Percentiles rank a stretch among this genome's conserved stretches.
phyloP scores from a whole-genome alignment of 208 protist genomes.

The Crithidia thermophila region DNA sequence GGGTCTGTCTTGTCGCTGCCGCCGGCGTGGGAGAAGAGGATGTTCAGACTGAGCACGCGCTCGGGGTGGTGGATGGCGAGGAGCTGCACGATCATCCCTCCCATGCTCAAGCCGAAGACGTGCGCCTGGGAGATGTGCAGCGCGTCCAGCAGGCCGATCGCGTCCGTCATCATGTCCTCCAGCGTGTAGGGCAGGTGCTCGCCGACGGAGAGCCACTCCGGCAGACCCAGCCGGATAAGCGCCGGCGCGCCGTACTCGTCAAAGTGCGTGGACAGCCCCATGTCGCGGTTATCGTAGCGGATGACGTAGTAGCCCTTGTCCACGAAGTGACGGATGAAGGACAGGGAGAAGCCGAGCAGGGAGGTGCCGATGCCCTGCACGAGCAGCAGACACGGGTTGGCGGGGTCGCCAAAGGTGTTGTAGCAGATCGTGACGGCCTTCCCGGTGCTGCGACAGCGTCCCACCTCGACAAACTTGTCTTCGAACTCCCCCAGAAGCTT shows the following conservation, averaged over 20 bases:
- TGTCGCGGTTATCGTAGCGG: conserved; percentile 83
- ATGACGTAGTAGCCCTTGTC: conserved; percentile 68
- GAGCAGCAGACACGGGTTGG: conserved; percentile 67
- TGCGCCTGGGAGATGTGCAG: conserved; percentile 64
- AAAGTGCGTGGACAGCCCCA: conserved; percentile 63
- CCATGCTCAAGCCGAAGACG: conserved; percentile 77
- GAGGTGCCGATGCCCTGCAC: conserved; percentile 58
- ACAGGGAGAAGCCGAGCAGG: conserved; percentile 32
- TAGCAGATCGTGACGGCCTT: conserved; percentile 76
- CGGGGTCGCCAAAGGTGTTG: conserved; percentile 67
- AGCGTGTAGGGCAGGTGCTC: conserved; percentile 61
- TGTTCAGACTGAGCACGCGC: conserved; percentile 59
- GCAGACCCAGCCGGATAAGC: conserved; percentile 49
- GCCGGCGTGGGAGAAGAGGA: conserved; percentile 62
- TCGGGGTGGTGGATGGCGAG: conserved; percentile 62
- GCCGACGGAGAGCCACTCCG: conserved; percentile 48
- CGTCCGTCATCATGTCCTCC: conserved; percentile 75
- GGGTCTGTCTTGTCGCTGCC: conserved; percentile 40
- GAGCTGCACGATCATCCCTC: conserved; percentile 82
- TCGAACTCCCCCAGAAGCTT: conserved; percentile 31
- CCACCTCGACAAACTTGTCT: conserved; percentile 57
- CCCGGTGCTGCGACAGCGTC: conserved; percentile 60
- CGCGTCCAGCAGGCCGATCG: conserved; percentile 51
- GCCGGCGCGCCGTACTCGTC: conserved; percentile 38
- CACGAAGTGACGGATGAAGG: conserved; percentile 49